Evolutionary conservation across 306 rosid species (phyloP).

Genomic region (Sechiopsis laciniata): DNA sequence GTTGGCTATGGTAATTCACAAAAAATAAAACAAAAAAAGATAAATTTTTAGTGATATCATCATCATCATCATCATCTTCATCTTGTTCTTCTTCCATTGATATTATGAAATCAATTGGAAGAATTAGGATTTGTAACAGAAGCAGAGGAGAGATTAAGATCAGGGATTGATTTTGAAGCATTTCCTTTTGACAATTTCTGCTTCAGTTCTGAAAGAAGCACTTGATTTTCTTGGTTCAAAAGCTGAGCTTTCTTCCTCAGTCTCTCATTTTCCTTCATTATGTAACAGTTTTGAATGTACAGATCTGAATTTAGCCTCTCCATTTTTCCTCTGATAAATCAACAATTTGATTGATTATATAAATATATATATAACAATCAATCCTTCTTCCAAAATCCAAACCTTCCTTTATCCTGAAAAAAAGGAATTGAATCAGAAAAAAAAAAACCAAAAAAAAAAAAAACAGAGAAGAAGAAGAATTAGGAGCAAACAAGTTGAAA

Average conservation of each 20-base stretch:
- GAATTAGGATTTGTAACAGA: slow-evolving; percentile 53
- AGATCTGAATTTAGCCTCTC: slow-evolving; percentile 93
- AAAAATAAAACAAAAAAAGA: slow-evolving; percentile 27
- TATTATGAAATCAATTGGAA: slow-evolving; percentile 31
- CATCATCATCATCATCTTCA: slow-evolving; percentile 1
- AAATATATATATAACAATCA: no score
- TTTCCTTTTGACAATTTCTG: slow-evolving; percentile 70
- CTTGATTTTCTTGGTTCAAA: slow-evolving; percentile 93
- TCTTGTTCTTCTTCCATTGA: slow-evolving; percentile 9
- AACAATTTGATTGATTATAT: neutral
- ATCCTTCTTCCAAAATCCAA: no score
- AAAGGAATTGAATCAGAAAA: no score
- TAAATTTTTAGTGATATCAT: slow-evolving; percentile 52
- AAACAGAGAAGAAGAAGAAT: neutral
- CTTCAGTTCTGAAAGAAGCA: slow-evolving; percentile 74
- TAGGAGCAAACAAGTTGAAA: slow-evolving; percentile 1
- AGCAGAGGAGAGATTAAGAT: slow-evolving; percentile 54
- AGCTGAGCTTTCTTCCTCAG: slow-evolving; percentile 93
- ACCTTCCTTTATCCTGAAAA: no score
- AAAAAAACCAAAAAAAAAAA: neutral
- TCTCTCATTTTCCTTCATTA: slow-evolving; percentile 90
- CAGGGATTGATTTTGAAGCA: slow-evolving; percentile 50
- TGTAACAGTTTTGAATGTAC: slow-evolving; percentile 87
- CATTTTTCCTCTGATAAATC: slow-evolving; percentile 31
- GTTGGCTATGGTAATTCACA: slow-evolving; percentile 52